phyloP scores from a whole-genome alignment of 306 rosid genomes.

The peach (Prunus persica) region Prunus_persica_NCBIv2 NC_034012.1:3112001-3112500 shows the following conservation, averaged over 20 bases:
- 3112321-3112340: neutral
- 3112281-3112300: too few species aligned
- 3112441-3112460: rapidly evolving
- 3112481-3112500: neutral
- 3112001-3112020: conserved; percentile 2
- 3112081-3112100: neutral
- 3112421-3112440: neutral
- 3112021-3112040: conserved; percentile 7
- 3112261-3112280: too few species aligned
- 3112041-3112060: conserved; percentile 19
- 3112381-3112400: neutral
- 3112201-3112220: neutral
- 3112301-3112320: neutral
- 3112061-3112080: conserved; percentile 18
- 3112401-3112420: neutral
- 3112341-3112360: neutral
- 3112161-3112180: too few species aligned
- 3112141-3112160: neutral
- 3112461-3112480: neutral
- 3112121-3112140: neutral
- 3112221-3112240: neutral
- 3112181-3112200: neutral
- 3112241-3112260: neutral
- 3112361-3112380: too few species aligned
- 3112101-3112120: neutral